A percentile compares a stretch with the other conserved stretches of the same genome.
These are phyloP conservation scores for Chloranthus sessilifolius DNA, from an alignment of 164 flowering plant genomes.

Conservation along the genomic window DNA sequence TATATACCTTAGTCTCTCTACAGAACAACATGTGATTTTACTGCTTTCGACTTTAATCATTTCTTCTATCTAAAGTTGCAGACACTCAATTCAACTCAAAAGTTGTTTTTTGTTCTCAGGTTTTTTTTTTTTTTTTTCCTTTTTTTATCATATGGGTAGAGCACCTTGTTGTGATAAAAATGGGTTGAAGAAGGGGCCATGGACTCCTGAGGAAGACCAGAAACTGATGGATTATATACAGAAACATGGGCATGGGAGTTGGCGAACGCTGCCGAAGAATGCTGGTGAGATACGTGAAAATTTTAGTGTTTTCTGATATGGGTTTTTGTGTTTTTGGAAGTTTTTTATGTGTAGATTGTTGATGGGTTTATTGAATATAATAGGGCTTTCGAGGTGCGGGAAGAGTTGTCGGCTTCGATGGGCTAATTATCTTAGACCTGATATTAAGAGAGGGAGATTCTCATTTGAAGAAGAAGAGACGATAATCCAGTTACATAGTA, in stretches of 20 bases:
- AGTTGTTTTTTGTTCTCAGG: no score
- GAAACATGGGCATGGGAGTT: conserved; percentile 77
- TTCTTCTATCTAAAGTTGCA: no score
- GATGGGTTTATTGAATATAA: conserved; percentile 29
- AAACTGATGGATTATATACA: conserved; percentile 77
- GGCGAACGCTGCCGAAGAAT: conserved; percentile 91
- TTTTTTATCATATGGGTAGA: conserved; percentile 66
- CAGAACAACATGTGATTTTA: neutral
- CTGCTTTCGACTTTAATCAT: no score
- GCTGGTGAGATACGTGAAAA: no score
- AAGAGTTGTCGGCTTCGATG: conserved; percentile 77
- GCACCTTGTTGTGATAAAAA: conserved; percentile 85
- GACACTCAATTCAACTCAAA: neutral
- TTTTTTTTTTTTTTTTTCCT: neutral
- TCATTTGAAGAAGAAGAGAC: conserved; percentile 73
- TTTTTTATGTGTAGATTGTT: no score
- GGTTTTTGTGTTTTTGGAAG: no score
- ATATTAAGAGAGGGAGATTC: conserved; percentile 66
- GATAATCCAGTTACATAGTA: conserved; percentile 53
- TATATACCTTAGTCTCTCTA: conserved; percentile 3
- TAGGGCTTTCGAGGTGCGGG: conserved; percentile 72
- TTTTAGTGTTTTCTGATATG: no score
- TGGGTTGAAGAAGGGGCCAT: conserved; percentile 92
- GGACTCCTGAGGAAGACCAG: conserved; percentile 91
- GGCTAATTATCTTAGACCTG: conserved; percentile 73